Evolutionary conservation across 1,284 basidiomycete genomes (phyloP), one percentile per base, ranked within the genome.

Genomic region (Melampsora larici-populina): DNA sequence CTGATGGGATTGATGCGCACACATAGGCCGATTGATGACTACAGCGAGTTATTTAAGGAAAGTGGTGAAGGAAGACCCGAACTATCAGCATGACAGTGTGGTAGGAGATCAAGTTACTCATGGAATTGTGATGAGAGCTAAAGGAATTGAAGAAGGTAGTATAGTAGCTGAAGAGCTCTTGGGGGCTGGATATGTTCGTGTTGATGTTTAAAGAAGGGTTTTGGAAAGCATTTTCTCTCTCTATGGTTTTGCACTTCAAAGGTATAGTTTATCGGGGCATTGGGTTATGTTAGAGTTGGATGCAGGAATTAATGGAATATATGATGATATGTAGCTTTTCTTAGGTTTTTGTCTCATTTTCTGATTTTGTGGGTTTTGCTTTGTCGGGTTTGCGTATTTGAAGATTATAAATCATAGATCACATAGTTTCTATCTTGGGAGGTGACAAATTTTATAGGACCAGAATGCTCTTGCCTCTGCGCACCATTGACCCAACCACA

Each of bases 61-160:
- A 66, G 99, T 97, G 84, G 91, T 99, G 65, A 89, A 89, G 26
- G 87, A 89, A 0, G 97, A 99, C 84, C 92, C 94, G 3, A 88
- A 86, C 26, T 99, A 99, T 86, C 91, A 92, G 84, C 87, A 89
- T 71, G 94, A 99, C 85, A 97, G 94, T 60, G 90, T 92, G 48
- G 92, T 99, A 31, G 91, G 87, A 69, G 89, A 93, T 82, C 90
- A 92, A 85, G 93, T 99, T 83, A 97, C 96, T 83, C 97, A 95
- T 83, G 97, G 99, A 84, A 87, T 99, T 58, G 88, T 97, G 83
- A 87, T 90, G 70, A 91, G 92, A 8, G 86, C 97, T n/a, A 95
- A 99, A 83, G 89, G 92, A 82, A 92, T 99, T 62, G 81, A 85
- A 83, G 81, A 80, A 73, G 79, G 85, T 78, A 48, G 80, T 79